Evolutionary conservation across 139 green algal genomes (phyloP), one percentile per base, ranked within the genome.

Genomic region (Picochlorum costavermella): DNA sequence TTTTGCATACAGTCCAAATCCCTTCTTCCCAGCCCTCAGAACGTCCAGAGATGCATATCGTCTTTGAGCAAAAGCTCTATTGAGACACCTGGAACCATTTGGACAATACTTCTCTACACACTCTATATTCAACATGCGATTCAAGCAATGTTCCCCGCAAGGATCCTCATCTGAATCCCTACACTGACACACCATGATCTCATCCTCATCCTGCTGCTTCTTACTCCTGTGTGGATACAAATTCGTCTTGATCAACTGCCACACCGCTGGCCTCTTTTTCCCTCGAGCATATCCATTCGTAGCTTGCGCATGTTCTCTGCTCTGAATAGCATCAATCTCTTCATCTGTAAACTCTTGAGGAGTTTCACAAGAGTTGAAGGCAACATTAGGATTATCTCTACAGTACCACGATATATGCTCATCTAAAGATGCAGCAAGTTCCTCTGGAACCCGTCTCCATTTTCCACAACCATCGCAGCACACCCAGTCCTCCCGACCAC

Each of bases 141-240:
- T 98, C 46, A 98, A 78, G 82, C 92, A 98, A 65, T 96, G 75
- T 1, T 81, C 75, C 0, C 87, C 88, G 64, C 93, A 98, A 31
- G 85, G 90, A 63, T 30, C 48, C 28, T 55, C 57, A 58, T 51
- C 65, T 1, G 70, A 49, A 28, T 81, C 69, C 43, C 80, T 76
- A 81, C 92, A 98, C 50, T 89, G 74, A 79, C 93, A 97, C 16
- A 96, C 83, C 87, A 96, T 95, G 71, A 96, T 84, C 65, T 96
- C 90, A 56, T 96, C 90, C 62, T 95, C 90, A 36, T 95, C 78
- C 73, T 89, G 75, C 45, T 70, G 53, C 61, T 91, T 94, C 3
- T 76, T 75, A 65, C 81, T 73, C 2, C 88, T 65, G 68, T 96
- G 83, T 14, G 76, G 84, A 70, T 88, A 90, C 31, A 91, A 67